A percentile compares a stretch with the other conserved stretches of the same genome.
Evolutionary conservation across 352 stramenopile genomes (phyloP).

Genomic region (Phytopythium ostracodes): DNA sequence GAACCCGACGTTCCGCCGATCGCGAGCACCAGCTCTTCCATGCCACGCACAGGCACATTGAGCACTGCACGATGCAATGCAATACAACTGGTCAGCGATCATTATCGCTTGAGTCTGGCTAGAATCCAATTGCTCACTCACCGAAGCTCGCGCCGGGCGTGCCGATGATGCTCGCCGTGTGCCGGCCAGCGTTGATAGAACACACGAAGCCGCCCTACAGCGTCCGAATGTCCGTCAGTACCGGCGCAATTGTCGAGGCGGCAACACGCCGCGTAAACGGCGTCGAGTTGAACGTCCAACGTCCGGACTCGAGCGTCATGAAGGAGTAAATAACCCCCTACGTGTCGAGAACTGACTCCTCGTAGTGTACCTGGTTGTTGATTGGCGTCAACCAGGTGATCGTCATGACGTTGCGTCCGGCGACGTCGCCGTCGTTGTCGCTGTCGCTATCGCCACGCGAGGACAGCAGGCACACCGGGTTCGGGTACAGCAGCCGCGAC

Average conservation of each 20-base stretch:
- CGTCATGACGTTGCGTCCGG: constrained; percentile 64
- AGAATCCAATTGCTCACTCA: constrained; percentile 16
- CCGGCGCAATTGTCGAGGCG: not conserved
- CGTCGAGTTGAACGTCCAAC: not conserved
- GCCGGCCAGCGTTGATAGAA: constrained; percentile 69
- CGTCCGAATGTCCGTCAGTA: not conserved
- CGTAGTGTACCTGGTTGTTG: constrained; percentile 69
- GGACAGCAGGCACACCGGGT: constrained; percentile 76
- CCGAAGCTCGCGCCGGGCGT: constrained; percentile 49
- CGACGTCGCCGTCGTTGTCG: constrained; percentile 13
- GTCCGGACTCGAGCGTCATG: not conserved
- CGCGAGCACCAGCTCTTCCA: constrained; percentile 73
- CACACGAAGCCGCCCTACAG: constrained; percentile 68
- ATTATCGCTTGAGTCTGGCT: not conserved
- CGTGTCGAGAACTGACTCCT: too few relatives aligned
- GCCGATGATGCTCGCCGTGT: constrained; percentile 62
- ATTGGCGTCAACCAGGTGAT: constrained; percentile 87
- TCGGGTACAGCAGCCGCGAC: constrained; percentile 74
- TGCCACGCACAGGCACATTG: constrained; percentile 63
- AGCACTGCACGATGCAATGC: constrained; percentile 34
- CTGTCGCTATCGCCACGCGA: constrained; percentile 13
- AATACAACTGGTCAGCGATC: constrained; percentile 7
- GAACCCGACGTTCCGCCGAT: constrained; percentile 62
- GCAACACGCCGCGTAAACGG: not conserved
- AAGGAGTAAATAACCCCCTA: not conserved